Evolutionary conservation across 441 rosid species (phyloP).

Genomic region (Euphorbia celastroides): DNA sequence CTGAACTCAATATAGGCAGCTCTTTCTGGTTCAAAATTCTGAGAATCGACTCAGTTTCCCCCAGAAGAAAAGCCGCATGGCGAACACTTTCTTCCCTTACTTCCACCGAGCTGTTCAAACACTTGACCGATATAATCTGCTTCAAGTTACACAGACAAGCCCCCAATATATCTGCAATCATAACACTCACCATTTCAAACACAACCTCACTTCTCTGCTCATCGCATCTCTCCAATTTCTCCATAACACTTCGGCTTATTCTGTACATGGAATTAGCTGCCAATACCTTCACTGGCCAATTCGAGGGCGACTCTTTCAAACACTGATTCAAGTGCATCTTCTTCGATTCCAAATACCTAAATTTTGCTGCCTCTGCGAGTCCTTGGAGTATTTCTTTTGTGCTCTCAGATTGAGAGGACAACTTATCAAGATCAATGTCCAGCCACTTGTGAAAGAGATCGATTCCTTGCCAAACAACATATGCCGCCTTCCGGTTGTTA

Average conservation of each 20-base stretch:
- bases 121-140: conserved; percentile 37
- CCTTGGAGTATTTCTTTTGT: conserved; percentile 42
- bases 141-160: conserved; percentile 74
- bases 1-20: conserved; percentile 35
- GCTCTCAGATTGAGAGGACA: conserved; percentile 34
- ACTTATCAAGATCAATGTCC: conserved; percentile 48
- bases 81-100: conserved; percentile 50
- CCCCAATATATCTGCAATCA: conserved; percentile 52
- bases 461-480: conserved; percentile 47
- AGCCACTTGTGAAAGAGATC: conserved; percentile 78
- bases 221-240: conserved; percentile 25
- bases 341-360: conserved; percentile 39
- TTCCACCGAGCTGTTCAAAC: conserved; percentile 47
- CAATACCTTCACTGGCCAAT: conserved; percentile 64
- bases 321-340: conserved; percentile 30
- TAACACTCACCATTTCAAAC: conserved; percentile 33
- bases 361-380: conserved; percentile 51
- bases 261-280: conserved; percentile 87
- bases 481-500: conserved; percentile 52
- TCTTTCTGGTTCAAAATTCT: conserved; percentile 38
- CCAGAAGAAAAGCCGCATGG: conserved; percentile 52
- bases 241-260: conserved; percentile 54
- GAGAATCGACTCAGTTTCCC: conserved; percentile 47
- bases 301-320: conserved; percentile 39
- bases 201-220: conserved; percentile 23